Base-by-base conservation (phyloP, 176 grass and related monocot species). In the Lolium multiflorum region DNA sequence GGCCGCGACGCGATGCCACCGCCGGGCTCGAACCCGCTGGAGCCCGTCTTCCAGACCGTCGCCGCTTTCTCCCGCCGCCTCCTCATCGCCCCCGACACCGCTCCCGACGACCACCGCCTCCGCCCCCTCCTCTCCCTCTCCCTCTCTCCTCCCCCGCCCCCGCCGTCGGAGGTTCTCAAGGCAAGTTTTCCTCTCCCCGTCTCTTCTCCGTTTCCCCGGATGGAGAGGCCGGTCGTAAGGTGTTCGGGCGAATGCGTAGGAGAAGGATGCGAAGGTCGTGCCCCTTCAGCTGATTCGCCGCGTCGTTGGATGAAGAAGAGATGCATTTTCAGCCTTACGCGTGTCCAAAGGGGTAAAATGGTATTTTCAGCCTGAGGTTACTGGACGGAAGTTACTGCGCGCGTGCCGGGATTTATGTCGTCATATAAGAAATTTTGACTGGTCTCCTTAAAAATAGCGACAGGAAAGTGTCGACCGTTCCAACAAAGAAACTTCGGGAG, bases 21-120 rank as follows among this genome's bases (percentile, higher is more conserved):
- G 60, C 7, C 22, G 10, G 44, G n/a, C n/a, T n/a, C n/a, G n/a
- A n/a, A n/a, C n/a, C n/a, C n/a, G n/a, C n/a, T n/a, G n/a, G n/a
- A n/a, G n/a, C n/a, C 90, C 71, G 62, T 88, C 21, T 15, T 91
- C 69, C 86, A 91, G 61, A 82, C 86, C 77, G 71, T 91, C 71
- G 77, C 86, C 62, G 86, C 90, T 55, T 88, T 91, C 82, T 88
- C 90, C 54, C 71, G 90, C 52, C 46, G 74, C 51, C 63, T 91
- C 86, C n/a, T 91, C 86, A 91, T 91, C 82, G 82, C 86, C 43
- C 86, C 90, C 43, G 89, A 84, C 41, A 60, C 74, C 84, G 73
- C 54, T 6, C 55, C 74, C 55, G 74, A 91, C 1, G 86, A 91
- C 71, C 43, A 63, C 31, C 63, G 86, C 35, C 86, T 91, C 54